Evolutionary conservation across 345 rosid species (phyloP).

Genomic region (Excoecaria cochinchinensis): DNA sequence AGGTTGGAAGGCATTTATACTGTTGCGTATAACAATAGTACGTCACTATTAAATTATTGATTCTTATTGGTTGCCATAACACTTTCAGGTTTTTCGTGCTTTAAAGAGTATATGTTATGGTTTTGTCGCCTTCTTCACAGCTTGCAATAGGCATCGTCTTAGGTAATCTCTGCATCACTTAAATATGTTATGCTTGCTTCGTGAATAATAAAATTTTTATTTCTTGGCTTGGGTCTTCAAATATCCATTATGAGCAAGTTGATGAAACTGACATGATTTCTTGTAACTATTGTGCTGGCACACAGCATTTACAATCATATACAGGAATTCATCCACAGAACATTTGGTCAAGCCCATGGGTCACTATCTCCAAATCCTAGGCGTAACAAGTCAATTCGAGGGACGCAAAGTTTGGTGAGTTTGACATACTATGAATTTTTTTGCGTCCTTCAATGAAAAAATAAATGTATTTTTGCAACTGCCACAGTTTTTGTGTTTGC

Average conservation of each 20-base stretch:
- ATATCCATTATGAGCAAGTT: background rate
- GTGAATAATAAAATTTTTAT: background rate
- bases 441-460: background rate
- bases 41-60: background rate
- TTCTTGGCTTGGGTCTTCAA: background rate
- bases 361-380: conserved; percentile 16
- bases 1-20: conserved; percentile 40
- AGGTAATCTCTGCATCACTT: conserved; percentile 46
- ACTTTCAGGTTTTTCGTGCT: conserved; percentile 83
- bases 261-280: background rate
- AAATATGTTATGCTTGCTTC: background rate
- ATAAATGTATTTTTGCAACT: background rate
- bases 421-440: background rate
- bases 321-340: conserved; percentile 31
- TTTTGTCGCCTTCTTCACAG: conserved; percentile 75
- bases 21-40: background rate
- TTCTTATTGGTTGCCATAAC: conserved; percentile 17
- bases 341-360: conserved; percentile 17
- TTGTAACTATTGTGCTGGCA: background rate
- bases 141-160: conserved; percentile 98
- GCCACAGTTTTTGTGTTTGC: background rate
- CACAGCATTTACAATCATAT: conserved; percentile 37
- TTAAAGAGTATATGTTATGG: conserved; percentile 88
- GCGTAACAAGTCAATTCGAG: background rate
- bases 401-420: conserved; percentile 23